A percentile compares a stretch with the other conserved stretches of the same genome.
phyloP scores from a whole-genome alignment of 495 filamentous ascomycete species.

The Aspergillus avenaceus region DNA sequence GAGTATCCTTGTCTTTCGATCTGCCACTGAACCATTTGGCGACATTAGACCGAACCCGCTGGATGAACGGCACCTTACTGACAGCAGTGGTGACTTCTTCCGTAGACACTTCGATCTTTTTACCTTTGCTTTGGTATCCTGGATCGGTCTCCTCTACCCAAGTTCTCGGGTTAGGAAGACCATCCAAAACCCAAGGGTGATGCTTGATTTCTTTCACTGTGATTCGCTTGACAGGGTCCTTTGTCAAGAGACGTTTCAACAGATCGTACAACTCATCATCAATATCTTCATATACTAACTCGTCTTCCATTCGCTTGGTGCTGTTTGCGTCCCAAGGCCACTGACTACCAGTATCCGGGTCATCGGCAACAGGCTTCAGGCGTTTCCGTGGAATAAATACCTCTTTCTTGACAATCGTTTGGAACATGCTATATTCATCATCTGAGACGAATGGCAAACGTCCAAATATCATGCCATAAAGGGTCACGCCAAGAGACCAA shows the following conservation, averaged over 20 bases:
- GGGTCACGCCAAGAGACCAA: slow-evolving; percentile 93
- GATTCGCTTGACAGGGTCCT: slow-evolving; percentile 85
- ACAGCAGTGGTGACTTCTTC: slow-evolving; percentile 88
- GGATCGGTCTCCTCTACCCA: slow-evolving; percentile 97
- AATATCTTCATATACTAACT: slow-evolving; percentile 80
- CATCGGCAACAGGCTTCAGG: slow-evolving; percentile 67
- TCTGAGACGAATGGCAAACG: slow-evolving; percentile 89
- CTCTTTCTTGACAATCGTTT: slow-evolving; percentile 83
- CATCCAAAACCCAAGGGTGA: slow-evolving; percentile 90
- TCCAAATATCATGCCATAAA: slow-evolving; percentile 92
- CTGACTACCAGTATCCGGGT: slow-evolving; percentile 40
- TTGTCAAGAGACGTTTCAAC: slow-evolving; percentile 74
- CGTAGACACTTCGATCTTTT: slow-evolving; percentile 88
- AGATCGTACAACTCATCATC: slow-evolving; percentile 79
- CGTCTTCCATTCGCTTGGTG: slow-evolving; percentile 58
- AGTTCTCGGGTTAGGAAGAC: slow-evolving; percentile 63
- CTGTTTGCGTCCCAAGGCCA: slow-evolving; percentile 25
- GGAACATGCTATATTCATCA: slow-evolving; percentile 86
- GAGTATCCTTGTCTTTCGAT: slow-evolving; percentile 52
- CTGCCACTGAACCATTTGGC: slow-evolving; percentile 56
- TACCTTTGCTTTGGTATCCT: slow-evolving; percentile 70
- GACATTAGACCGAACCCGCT: slow-evolving; percentile 54
- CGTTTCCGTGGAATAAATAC: slow-evolving; percentile 80
- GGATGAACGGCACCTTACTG: slow-evolving; percentile 79
- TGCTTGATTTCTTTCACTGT: slow-evolving; percentile 89